Evolutionary conservation across 768 basidiomycete genomes (phyloP).

Genomic region (Boletus eberwhitei): DNA sequence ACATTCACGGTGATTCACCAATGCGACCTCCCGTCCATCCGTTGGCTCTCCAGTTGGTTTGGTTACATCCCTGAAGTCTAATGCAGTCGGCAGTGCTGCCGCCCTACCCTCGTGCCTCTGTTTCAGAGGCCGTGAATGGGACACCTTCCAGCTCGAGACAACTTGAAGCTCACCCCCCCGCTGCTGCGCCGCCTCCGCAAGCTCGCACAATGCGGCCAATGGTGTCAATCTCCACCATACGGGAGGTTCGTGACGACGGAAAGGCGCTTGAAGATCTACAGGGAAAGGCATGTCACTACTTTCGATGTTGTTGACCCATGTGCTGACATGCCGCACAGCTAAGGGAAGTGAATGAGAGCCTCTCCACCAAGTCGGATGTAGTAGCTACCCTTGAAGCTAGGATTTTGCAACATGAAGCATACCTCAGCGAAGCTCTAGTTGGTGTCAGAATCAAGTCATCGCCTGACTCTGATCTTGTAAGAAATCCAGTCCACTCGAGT

Average conservation of each 20-base stretch:
- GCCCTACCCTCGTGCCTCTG: conserved; percentile 58
- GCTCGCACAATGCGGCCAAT: conserved; percentile 46
- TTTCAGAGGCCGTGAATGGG: conserved; percentile 64
- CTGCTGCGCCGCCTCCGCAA: conserved; percentile 23
- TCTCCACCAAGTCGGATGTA: conserved; percentile 50
- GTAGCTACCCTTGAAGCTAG: conserved; percentile 54
- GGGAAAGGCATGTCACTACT: conserved; percentile 44
- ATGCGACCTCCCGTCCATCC: conserved; percentile 41
- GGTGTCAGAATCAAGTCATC: conserved; percentile 51
- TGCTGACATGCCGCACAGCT: conserved; percentile 41
- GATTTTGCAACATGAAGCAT: conserved; percentile 45
- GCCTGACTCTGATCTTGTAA: too few relatives aligned
- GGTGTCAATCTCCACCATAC: conserved; percentile 68
- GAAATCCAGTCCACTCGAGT: too few relatives aligned
- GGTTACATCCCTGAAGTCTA: conserved; percentile 44
- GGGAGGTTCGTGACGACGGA: conserved; percentile 62
- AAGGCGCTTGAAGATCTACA: conserved; percentile 57
- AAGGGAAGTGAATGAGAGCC: conserved; percentile 48
- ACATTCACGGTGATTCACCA: too few relatives aligned
- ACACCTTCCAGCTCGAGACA: conserved; percentile 41
- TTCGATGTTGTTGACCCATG: neutral
- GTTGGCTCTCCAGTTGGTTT: conserved; percentile 58
- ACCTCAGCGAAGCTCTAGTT: conserved; percentile 44
- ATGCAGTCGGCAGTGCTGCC: conserved; percentile 28
- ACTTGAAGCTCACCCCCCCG: conserved; percentile 31